Conservation (phyloP, 1,284 basidiomycete genomes). For the Marasmius oreades region DNA sequence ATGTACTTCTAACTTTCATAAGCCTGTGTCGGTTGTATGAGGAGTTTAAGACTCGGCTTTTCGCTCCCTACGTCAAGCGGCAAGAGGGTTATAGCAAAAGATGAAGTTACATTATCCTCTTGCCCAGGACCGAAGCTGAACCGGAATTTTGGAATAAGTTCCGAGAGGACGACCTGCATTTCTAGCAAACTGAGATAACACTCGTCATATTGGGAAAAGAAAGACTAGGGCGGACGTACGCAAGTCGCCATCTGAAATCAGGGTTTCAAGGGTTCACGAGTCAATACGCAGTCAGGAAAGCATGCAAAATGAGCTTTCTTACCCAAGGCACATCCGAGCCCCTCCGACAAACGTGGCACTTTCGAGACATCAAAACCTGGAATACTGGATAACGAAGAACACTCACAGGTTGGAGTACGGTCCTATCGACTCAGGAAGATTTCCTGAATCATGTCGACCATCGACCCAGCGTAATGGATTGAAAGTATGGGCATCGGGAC, state of each 20-base stretch:
- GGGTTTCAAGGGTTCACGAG: neutral
- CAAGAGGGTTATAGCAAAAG: too few relatives aligned
- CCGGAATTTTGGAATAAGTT: neutral
- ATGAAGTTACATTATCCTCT: neutral
- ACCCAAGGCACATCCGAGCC: neutral
- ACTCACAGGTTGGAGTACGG: constrained; percentile 8
- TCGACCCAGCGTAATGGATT: constrained; percentile 10
- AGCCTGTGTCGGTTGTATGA: too few relatives aligned
- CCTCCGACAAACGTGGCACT: constrained; percentile 10
- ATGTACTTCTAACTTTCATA: too few relatives aligned
- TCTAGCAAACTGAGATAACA: neutral
- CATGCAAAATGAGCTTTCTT: neutral
- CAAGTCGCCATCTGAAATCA: constrained; percentile 9
- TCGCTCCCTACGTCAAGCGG: too few relatives aligned
- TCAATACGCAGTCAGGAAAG: neutral
- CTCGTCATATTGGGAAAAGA: neutral
- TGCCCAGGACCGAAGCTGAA: neutral
- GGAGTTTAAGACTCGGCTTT: too few relatives aligned
- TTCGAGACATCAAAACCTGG: neutral
- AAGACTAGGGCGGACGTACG: neutral
- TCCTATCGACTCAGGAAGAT: neutral
- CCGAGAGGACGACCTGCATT: neutral
- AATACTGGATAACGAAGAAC: neutral
- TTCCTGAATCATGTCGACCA: neutral
- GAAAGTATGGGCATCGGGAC: constrained; percentile 8